Evolutionary conservation across 805 yeast genomes (phyloP), one percentile per base, ranked within the genome.

Genomic region (Pichia occidentalis): DNA sequence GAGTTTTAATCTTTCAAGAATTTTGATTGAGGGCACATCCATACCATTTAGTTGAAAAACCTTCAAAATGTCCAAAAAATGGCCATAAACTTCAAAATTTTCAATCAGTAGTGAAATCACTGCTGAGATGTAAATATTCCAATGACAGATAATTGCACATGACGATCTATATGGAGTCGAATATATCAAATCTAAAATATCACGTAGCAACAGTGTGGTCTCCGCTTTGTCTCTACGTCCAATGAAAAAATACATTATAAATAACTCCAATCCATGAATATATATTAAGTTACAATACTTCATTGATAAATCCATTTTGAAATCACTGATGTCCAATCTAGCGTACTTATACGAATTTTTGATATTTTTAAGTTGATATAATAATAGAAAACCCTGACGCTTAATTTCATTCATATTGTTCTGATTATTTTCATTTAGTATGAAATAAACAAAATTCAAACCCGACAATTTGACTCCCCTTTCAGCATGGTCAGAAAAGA

Each of bases 131-230:
- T 37, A 44, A 4, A 41, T 27, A 30, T 14, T 14, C 40, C 45
- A 41, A 30, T 44, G 47, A 23, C 36, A 32, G 3, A 34, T 24
- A 4, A 25, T 17, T 2, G 37, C 43, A 22, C 40, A 39, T 9
- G 47, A 36, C 10, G 38, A 34, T 14, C 33, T 20, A 32, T 44
- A 44, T 3, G 45, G 47, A 28, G 35, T 41, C n/a, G 43, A 34
- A 17, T 36, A 30, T 22, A 42, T 31, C 5, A 34, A 18, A 20
- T 44, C 45, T 4, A 44, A 10, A 6, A 44, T 37, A 14, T 41
- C 40, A n/a, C 33, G 20, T 9, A 44, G 7, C 12, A 28, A 23
- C 2, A 21, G n/a, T 6, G 14, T 17, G 17, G 24, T 17, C 2
- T 20, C 20, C 1, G 18, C 14, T 9, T 23, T n/a, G 7, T 34